Evolutionary conservation across 176 grass and related monocot genomes (phyloP), one percentile per base, ranked within the genome.

Genomic region (Elymus sibiricus): DNA sequence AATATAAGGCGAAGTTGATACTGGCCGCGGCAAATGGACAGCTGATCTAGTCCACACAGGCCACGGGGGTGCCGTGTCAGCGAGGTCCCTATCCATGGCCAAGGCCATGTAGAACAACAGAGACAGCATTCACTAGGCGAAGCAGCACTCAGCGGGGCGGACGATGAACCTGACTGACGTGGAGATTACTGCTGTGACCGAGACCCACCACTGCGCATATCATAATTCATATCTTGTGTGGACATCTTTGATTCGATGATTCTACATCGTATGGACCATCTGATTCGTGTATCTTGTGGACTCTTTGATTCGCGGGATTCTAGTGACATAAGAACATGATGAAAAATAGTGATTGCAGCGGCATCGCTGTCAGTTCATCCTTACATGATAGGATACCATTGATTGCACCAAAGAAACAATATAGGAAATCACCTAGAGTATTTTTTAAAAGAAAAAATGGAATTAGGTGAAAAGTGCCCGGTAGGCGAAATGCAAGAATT

Each of bases 41-140:
- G 49, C 5, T 11, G 64, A 46, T 83, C 59, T 56, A 22, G 83
- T 14, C 70, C 78, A 70, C 80, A 72, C 70, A 80, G 64, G 37
- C 69, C 22, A 16, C 14, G 6, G 38, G 83, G 35, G 35, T 46
- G 35, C 47, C 83, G 34, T 46, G 46, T 38, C 77, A 61, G 7
- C n/a, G 26, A 17, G 11, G 78, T 89, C 38, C 34, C 70, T 2
- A 32, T 81, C 77, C 69, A 71, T 40, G 43, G 28, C 83, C 6
- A 0, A 0, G 0, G 53, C 53, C 53, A 19, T 21, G 51, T 38
- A 68, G 34, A 65, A 59, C 3, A 66, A 75, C 34, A 31, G 37
- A 44, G 70, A 39, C 24, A n/a, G 27, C 34, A 65, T 67, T 89
- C 58, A 74, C 74, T 67, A 34, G 70, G 49, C 49, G 49, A 53